Base-by-base conservation (phyloP, 2,329 filamentous ascomycete species). In the Aspergillus costaricaensis region DNA sequence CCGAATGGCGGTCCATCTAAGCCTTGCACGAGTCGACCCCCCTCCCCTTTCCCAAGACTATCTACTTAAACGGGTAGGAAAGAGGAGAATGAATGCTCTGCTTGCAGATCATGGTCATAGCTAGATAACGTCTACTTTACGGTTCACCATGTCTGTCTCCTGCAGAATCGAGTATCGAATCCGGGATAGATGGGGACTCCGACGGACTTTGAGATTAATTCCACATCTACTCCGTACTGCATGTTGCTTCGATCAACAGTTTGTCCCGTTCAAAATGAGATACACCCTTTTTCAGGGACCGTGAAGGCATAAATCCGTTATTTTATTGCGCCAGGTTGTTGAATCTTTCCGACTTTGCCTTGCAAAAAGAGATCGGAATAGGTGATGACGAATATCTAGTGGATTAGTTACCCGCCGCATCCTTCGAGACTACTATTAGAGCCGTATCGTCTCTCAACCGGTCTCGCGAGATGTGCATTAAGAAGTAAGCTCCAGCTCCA, bases 11-110 rank as follows among this genome's bases (percentile, higher is more conserved):
- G 23, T 27, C 52, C 36, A 39, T 55, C 39, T 32, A 55, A 32
- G 53, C 53, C 39, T 55, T 25, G 53, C 53, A 55, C 53, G 53
- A 55, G 53, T 55, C 53, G 36, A 32, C 25, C 21, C 17, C n/a
- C 53, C 25, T 55, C 17, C 38, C 53, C 25, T 55, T 15, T 7
- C 53, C 41, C 39, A 55, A 12, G 27, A 43, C 23, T 30, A 41
- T 12, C 23, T 30, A 41, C 32, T 36, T 36, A 5, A 43, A 38
- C 38, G 23, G 52, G 52, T n/a, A 55, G 52, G 6, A 21, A 27
- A 30, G 38, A 27, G 21, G 39, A 55, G 23, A 27, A 32, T 21
- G n/a, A 27, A 32, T 21, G n/a, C 36, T 43, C 9, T 17, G 25
- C 6, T 27, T 43, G 23, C 47, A 50, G 47, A 50, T 50, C 47